Evolutionary conservation across 306 rosid species (phyloP).

Genomic region (Citrullus mucosospermus): DNA sequence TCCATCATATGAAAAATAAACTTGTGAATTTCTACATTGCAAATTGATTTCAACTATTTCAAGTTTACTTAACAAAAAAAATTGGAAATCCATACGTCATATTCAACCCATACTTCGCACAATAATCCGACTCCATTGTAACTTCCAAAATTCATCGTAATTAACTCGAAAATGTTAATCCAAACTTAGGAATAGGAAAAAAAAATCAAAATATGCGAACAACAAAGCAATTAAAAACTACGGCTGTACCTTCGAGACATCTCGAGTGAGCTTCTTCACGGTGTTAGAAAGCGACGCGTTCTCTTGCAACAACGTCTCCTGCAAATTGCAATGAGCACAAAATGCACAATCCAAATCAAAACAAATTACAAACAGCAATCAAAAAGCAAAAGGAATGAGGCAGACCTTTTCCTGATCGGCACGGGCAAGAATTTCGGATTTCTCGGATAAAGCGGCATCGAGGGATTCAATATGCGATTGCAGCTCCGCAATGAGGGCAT

Average conservation of each 20-base stretch:
- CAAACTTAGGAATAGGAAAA: not conserved
- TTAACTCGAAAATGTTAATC: not conserved
- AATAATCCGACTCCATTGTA: not conserved
- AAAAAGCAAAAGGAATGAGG: not conserved
- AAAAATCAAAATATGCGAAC: not conserved
- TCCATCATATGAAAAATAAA: too few relatives aligned
- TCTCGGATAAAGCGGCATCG: constrained; percentile 37
- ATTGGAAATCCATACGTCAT: not conserved
- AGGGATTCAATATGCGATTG: constrained; percentile 45
- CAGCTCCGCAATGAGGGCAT: constrained; percentile 40
- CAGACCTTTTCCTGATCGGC: constrained; percentile 52
- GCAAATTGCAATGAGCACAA: not conserved
- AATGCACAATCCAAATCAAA: not conserved
- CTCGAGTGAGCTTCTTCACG: constrained; percentile 69
- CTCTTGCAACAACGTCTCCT: constrained; percentile 62
- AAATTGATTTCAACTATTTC: not conserved
- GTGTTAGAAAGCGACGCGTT: constrained; percentile 48
- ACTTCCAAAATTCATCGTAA: not conserved
- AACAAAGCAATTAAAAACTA: not conserved
- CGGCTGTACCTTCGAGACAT: constrained; percentile 67
- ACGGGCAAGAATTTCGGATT: constrained; percentile 41
- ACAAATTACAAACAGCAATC: not conserved
- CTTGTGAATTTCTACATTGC: not conserved
- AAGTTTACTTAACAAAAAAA: not conserved
- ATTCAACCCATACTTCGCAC: not conserved